Evolutionary conservation across 2,329 filamentous ascomycete species (phyloP).

Genomic region (Paramyrothecium roridum): DNA sequence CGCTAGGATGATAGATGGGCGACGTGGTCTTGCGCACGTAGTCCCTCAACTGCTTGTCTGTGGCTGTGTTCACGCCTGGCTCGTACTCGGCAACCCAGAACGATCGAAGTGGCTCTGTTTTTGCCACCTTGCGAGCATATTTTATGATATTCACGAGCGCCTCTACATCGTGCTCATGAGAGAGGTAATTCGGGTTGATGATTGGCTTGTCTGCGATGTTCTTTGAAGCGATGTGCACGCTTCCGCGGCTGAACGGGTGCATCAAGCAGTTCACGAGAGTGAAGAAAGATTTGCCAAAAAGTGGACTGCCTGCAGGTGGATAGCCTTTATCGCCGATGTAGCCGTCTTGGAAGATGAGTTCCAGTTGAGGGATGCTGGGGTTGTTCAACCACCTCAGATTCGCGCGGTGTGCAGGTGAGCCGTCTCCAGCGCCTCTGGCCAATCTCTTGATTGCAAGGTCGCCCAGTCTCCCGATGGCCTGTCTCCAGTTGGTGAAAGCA

Average conservation of each 20-base stretch:
- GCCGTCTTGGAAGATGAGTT: not conserved
- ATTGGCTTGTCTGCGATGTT: not conserved
- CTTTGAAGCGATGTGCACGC: not conserved
- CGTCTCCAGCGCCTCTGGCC: not conserved
- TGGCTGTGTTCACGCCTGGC: not conserved
- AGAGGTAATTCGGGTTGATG: slow-evolving; percentile 1
- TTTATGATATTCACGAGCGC: not conserved
- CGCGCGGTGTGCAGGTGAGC: not conserved
- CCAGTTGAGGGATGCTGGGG: not conserved
- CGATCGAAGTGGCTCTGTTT: not conserved
- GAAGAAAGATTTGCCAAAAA: not conserved
- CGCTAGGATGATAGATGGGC: not conserved
- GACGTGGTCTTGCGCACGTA: not conserved
- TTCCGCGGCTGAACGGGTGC: not conserved
- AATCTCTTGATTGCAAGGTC: not conserved
- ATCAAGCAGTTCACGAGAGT: not conserved
- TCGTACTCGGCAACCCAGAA: not conserved
- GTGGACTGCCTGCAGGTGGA: not conserved
- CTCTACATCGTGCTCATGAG: not conserved
- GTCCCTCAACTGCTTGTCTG: not conserved
- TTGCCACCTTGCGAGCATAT: not conserved
- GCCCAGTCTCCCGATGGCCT: not conserved
- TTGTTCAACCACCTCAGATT: not conserved
- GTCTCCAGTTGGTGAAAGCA: slow-evolving; percentile 1
- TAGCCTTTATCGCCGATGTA: not conserved